Conservation (phyloP, 2,329 filamentous ascomycete species). For the Drechslerella dactyloides region DNA sequence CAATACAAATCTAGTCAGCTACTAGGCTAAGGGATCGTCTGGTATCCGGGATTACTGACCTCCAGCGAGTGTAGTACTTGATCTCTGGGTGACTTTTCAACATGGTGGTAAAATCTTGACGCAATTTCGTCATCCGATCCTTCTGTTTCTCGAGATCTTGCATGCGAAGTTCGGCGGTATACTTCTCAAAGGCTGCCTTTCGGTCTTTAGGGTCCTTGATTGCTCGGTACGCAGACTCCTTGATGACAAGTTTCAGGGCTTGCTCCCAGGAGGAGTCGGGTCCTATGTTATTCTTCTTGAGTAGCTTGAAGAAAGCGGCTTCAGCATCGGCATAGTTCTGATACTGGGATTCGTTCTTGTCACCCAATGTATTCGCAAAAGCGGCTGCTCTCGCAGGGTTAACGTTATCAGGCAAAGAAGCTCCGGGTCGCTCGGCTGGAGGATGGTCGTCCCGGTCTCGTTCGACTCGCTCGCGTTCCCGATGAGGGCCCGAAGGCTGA, state of each 20-base stretch:
- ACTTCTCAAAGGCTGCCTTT: slow-evolving; percentile 91
- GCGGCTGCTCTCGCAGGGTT: slow-evolving; percentile 57
- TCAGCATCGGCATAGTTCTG: slow-evolving; percentile 71
- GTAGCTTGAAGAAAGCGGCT: slow-evolving; percentile 86
- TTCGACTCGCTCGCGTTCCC: slow-evolving; percentile 59
- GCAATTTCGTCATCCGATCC: slow-evolving; percentile 88
- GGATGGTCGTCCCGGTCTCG: slow-evolving; percentile 61
- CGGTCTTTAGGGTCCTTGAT: slow-evolving; percentile 91
- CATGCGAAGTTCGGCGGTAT: slow-evolving; percentile 83
- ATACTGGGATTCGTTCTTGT: slow-evolving; percentile 50
- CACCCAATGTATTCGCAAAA: slow-evolving; percentile 55
- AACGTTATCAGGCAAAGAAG: slow-evolving; percentile 59
- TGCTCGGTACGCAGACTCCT: slow-evolving; percentile 89
- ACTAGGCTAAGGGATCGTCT: not conserved
- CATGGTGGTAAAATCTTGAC: slow-evolving; percentile 94
- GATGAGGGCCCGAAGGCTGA: slow-evolving; percentile 38
- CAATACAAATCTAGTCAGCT: not conserved
- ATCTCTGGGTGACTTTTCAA: slow-evolving; percentile 95
- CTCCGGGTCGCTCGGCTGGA: slow-evolving; percentile 60
- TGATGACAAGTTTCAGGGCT: slow-evolving; percentile 81
- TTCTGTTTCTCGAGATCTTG: slow-evolving; percentile 95
- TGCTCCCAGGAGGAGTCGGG: slow-evolving; percentile 94
- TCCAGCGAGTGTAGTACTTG: slow-evolving; percentile 96
- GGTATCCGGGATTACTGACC: slow-evolving; percentile 58
- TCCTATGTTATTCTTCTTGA: slow-evolving; percentile 83